Evolutionary conservation across 768 basidiomycete species (phyloP), one percentile per base, ranked within the genome.

Genomic region (Phlegmacium glaucopus): DNA sequence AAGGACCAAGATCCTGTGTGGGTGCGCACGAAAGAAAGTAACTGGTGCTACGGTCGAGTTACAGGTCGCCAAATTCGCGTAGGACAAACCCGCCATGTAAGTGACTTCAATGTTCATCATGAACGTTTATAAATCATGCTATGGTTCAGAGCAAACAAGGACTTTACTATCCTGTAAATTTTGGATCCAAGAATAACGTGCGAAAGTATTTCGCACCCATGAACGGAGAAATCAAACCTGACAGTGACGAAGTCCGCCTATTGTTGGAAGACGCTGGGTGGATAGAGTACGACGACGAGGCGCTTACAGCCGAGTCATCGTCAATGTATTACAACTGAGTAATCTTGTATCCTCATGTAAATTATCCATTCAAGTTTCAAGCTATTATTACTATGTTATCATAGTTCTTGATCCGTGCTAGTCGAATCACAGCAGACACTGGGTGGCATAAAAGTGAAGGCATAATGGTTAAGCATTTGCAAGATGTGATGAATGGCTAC

Each of bases 191-290:
- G 39, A 63, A 59, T 47, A 73, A 72, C 45, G 59, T 80, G 27
- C 76, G 82, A 28, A 82, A 79, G 59, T 81, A 78, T 58, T 79
- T 81, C 57, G 74, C 83, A 2, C 83, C 84, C 6, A 64, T 81
- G 41, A 79, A 83, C 45, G 84, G 83, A 13, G 82, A 84, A 50
- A 74, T 85, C 45, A 86, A 85, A 61, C 83, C 83, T 3, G 74
- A 86, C 56, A 75, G 54, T 1, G 44, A 61, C 16, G 66, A 74
- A 46, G 70, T 77, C 2, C 72, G 74, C n/a, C 48, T 55, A 27
- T 55, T 85, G 48, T 65, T 86, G 17, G 62, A 66, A 45, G 69
- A 72, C 6, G 76, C 72, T 39, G 80, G 78, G 5, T 78, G 72
- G 75, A 50, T 79, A 15, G 64, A 56, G 12, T 49, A 55, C 48